Base-by-base conservation (phyloP, 805 yeast species). In the Peterozyma toletana region DNA sequence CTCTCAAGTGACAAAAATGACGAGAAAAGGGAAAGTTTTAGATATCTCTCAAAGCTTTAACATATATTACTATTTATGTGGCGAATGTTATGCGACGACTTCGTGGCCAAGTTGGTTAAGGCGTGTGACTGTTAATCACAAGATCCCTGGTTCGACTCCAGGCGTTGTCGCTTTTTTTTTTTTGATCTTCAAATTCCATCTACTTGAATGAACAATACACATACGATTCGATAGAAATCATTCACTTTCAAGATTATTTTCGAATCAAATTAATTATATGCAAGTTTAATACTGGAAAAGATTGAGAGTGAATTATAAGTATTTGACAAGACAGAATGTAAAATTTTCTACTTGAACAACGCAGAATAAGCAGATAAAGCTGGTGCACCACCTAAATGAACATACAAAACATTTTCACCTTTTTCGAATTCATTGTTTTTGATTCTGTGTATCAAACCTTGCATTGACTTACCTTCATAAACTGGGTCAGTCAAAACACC, bases 401-500 rank as follows among this genome's bases (percentile, higher is more conserved):
- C 60, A 37, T 52, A 60, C 15, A 60, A 50, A 7, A 60, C 52
- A 40, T 60, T 60, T 9, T 63, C 52, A 30, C 59, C 65, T 43
- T 56, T 46, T 35, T 49, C 50, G 37, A 59, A 53, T 18, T 53
- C 57, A 38, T 47, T 53, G 46, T 60, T 58, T 36, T 48, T 52
- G 15, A 56, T 48, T 36, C 55, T 38, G 41, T 53, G 52, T 27
- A 60, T 58, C 44, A 60, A 40, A 40, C 65, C 65, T 42, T 58
- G 59, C 63, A 62, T 60, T 3, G 66, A 59, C 40, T 62, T 62
- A 42, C 66, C 66, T 45, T 62, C 66, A 47, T 62, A 62, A 29
- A 62, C 66, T 2, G 66, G 66, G 50, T 62, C 66, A 39, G 63
- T 59, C 44, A 62, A 56, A 18, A 60, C 63, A 45, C 66, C 66